phyloP scores from a whole-genome alignment of 352 stramenopile species.

The Pythium rishiriense region DNA sequence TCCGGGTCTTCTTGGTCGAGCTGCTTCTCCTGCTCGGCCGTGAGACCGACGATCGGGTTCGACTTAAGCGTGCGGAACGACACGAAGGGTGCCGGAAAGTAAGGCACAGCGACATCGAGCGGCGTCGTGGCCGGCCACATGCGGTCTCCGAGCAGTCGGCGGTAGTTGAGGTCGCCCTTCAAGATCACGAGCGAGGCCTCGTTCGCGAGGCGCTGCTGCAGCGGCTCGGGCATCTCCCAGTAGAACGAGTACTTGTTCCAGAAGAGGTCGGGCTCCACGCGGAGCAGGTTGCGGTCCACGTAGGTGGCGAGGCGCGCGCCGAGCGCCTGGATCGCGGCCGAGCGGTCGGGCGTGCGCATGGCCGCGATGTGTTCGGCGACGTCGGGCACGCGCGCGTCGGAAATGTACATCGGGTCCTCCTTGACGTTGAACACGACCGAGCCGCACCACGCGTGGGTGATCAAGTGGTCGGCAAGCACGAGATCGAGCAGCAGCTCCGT shows the following conservation, averaged over 20 bases:
- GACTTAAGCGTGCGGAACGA: slow-evolving; percentile 76
- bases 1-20: slow-evolving; percentile 54
- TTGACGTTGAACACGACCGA: slow-evolving; percentile 78
- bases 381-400: slow-evolving; percentile 61
- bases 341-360: slow-evolving; percentile 43
- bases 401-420: slow-evolving; percentile 77
- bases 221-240: slow-evolving; percentile 53
- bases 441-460: slow-evolving; percentile 47
- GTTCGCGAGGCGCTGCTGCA: slow-evolving; percentile 30
- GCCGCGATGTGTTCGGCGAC: slow-evolving; percentile 59
- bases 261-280: slow-evolving; percentile 38
- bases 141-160: slow-evolving; percentile 93
- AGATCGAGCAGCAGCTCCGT: slow-evolving; percentile 73
- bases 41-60: slow-evolving; percentile 62
- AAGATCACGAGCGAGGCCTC: slow-evolving; percentile 90
- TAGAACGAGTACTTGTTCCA: slow-evolving; percentile 80
- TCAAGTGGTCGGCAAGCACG: slow-evolving; percentile 61
- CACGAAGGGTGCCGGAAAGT: slow-evolving; percentile 69
- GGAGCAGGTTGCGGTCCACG: slow-evolving; percentile 30
- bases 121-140: slow-evolving; percentile 86
- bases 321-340: slow-evolving; percentile 45
- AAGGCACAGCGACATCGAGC: slow-evolving; percentile 83
- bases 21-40: slow-evolving; percentile 35
- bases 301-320: slow-evolving; percentile 43
- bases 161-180: slow-evolving; percentile 98